Evolutionary conservation across 2,329 filamentous ascomycete species (phyloP), one percentile per base, ranked within the genome.

Genomic region (Arthrobotrys sphaeroides): DNA sequence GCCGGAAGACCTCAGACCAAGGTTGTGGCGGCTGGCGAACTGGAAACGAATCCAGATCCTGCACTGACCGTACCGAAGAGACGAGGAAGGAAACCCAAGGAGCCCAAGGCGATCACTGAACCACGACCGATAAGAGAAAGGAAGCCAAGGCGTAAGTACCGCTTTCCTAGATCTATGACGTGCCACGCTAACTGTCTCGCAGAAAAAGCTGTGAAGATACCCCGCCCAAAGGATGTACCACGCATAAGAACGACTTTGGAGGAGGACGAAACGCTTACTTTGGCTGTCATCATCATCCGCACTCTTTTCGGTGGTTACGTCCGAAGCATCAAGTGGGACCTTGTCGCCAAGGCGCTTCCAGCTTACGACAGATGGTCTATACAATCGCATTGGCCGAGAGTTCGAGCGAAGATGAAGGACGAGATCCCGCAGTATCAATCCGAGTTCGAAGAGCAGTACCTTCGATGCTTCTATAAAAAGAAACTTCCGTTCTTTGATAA

Each of bases 371-470:
- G 70, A 20, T 74, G 62, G 62, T 62, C 70, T 1, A 62, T 74
- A 22, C 70, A 74, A 51, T 5, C 62, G 6, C 70, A 74, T 47
- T 74, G 70, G 70, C 70, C 70, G 5, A 43, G 70, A 22, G 70
- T 74, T n/a, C 62, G 70, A 6, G 55, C 55, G 12, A 74, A 74
- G 36, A 68, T 74, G 62, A 74, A 74, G 31, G 70, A 74, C 28
- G 70, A 74, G 42, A 74, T 74, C 36, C 70, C 70, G 10, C 55
- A 74, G 51, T 74, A 74, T 24, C 70, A 74, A 59, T 47, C 70
- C 3, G 70, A 74, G 36, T 74, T 74, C 18, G 70, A 74, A 47
- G 70, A 74, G 33, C 70, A 74, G 22, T 74, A 74, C 40, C 70
- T 74, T 2, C 64, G 70, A 28, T 65, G 59, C 7, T 74, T 74